Base-by-base conservation (phyloP, 352 stramenopile genomes). In the Plasmopara muralis region DNA sequence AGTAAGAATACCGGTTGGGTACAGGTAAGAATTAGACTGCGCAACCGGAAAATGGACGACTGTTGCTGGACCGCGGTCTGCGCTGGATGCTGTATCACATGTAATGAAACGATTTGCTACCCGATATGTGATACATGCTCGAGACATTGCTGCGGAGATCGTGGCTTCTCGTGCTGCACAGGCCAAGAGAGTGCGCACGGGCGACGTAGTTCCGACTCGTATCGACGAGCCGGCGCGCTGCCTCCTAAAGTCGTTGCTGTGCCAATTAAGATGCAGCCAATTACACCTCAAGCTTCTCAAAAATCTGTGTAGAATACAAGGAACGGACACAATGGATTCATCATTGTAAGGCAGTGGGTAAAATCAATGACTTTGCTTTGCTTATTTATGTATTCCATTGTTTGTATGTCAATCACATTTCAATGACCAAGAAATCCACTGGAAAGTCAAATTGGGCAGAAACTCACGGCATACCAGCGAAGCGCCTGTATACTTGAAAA, bases 61-160 rank as follows among this genome's bases (percentile, higher is more conserved):
- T 65, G 51, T 15, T 64, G 61, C 41, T 63, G 50, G 15, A 53
- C 28, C 16, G 57, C 38, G 28, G 42, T 66, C 48, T 66, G 61
- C 48, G 50, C 31, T 13, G 61, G 61, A 10, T 69, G 56, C 47
- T 69, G 51, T 47, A 59, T 62, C 56, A 59, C 56, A n/a, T 48
- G 39, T n/a, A 16, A 37, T 13, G 51, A 69, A 1, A 38, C 28
- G 28, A 46, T 35, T 20, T 69, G 61, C 42, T 33, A 42, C 35
- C 56, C 61, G 10, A n/a, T 53, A 6, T 64, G 50, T 29, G 47
- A 65, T 31, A 28, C 25, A 34, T 62, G 51, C 34, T 61, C 61
- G 20, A 50, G 37, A 9, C 57, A 49, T 37, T 62, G 47, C 47
- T 66, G 56, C 33, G 61, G 61, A n/a, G 50, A 59, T 18, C 51